Evolutionary conservation across 257 asterid species (phyloP).

Genomic region (Solanum gandarillasii): DNA sequence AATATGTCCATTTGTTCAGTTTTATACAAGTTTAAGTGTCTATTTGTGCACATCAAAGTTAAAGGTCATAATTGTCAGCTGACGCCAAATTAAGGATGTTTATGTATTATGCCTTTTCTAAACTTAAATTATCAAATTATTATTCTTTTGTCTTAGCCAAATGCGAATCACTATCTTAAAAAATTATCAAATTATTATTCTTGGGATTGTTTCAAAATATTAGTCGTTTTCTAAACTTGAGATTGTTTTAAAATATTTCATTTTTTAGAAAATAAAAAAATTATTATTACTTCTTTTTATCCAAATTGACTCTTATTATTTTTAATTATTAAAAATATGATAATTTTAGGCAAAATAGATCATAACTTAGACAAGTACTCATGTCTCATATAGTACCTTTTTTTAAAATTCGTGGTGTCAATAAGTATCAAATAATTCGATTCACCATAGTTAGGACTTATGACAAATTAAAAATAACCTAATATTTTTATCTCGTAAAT

Average conservation of each 20-base stretch:
- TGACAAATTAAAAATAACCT: background rate
- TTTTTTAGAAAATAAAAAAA: background rate
- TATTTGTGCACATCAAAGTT: rapidly evolving
- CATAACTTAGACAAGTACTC: background rate
- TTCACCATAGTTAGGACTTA: rapidly evolving
- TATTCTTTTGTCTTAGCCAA: too few species aligned
- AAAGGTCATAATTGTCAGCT: too few species aligned
- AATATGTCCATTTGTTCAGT: rapidly evolving
- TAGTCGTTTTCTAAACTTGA: background rate
- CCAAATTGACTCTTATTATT: background rate
- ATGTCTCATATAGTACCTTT: background rate
- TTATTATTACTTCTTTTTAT: background rate
- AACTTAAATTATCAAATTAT: too few species aligned
- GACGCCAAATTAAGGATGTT: too few species aligned
- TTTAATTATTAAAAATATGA: background rate
- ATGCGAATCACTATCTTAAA: background rate
- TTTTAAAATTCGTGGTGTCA: background rate
- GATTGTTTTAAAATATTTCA: background rate
- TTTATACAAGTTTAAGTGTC: too few species aligned
- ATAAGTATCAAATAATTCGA: background rate
- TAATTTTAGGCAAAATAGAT: background rate
- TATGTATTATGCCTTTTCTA: too few species aligned
- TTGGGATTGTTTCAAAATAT: background rate
- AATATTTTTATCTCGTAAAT: background rate
- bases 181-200: background rate